A percentile compares a stretch with the other conserved stretches of the same genome.
Evolutionary conservation across 2,329 filamentous ascomycete species (phyloP).

Genomic region (Colletotrichum tabaci): DNA sequence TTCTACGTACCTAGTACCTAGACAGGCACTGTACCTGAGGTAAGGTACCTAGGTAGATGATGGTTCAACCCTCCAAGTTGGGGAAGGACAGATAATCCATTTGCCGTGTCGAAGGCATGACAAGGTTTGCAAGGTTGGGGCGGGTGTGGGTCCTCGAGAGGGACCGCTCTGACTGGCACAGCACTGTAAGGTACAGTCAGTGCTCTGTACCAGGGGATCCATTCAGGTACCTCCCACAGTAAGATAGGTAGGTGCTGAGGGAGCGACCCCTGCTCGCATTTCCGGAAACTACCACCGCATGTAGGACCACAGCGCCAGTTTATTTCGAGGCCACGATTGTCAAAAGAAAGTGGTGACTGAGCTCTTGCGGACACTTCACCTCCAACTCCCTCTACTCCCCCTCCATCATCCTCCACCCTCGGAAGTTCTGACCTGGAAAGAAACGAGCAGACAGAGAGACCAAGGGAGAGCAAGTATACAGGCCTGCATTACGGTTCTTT

Average conservation of each 20-base stretch:
- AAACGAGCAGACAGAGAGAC: constrained; percentile 5
- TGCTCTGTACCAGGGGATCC: background rate
- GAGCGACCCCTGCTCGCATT: constrained; percentile 1
- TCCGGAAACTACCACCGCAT: constrained; percentile 19
- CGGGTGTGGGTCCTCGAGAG: constrained; percentile 14
- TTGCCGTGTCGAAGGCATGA: constrained; percentile 36
- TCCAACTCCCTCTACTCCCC: constrained; percentile 3
- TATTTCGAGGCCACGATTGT: constrained; percentile 56
- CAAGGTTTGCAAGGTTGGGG: constrained; percentile 17
- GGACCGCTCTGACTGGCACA: constrained; percentile 27
- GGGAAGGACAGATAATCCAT: constrained; percentile 43
- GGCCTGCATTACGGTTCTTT: background rate
- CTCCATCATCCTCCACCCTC: background rate
- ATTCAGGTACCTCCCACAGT: background rate
- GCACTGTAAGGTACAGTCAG: background rate
- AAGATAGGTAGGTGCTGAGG: constrained; percentile 1
- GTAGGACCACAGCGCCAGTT: constrained; percentile 20
- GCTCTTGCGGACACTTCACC: constrained; percentile 19
- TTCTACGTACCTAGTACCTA: background rate
- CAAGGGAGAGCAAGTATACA: background rate
- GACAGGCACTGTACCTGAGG: background rate
- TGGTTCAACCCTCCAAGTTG: constrained; percentile 17
- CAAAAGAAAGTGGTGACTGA: constrained; percentile 39
- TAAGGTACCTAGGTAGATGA: too few relatives aligned
- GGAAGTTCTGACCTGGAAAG: constrained; percentile 14